Conservation (phyloP, 768 basidiomycete genomes). For the Termitomyces sp. region DNA sequence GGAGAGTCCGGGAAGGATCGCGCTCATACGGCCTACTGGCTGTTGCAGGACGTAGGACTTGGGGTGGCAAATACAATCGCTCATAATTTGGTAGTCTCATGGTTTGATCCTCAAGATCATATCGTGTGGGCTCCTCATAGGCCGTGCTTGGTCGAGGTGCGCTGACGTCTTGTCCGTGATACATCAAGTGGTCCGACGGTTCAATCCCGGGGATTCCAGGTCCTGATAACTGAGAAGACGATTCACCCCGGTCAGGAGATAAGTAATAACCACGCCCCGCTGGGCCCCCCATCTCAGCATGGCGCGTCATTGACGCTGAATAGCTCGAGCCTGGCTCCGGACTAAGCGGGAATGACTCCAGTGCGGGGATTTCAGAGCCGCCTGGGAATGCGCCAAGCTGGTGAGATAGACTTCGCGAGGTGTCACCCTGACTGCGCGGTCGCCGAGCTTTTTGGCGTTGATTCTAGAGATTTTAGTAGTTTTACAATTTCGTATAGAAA, state of each 20-base stretch:
- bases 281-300: neutral
- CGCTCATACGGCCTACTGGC: constrained; percentile 13
- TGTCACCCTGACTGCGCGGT: constrained; percentile 59
- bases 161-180: constrained; percentile 2
- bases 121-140: constrained; percentile 4
- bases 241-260: constrained; percentile 28
- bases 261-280: constrained; percentile 18
- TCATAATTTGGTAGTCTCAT: constrained; percentile 19
- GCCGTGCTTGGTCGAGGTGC: constrained; percentile 4
- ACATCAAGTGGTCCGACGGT: constrained; percentile 4
- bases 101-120: neutral
- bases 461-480: constrained; percentile 52
- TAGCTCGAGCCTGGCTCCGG: constrained; percentile 11
- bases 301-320: neutral
- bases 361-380: constrained; percentile 29
- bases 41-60: constrained; percentile 22
- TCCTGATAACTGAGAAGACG: constrained; percentile 42
- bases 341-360: constrained; percentile 10
- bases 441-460: constrained; percentile 85
- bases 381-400: constrained; percentile 64
- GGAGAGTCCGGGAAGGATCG: constrained; percentile 31
- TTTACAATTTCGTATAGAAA: constrained; percentile 14
- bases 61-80: constrained; percentile 18
- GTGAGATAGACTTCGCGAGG: constrained; percentile 48
- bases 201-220: constrained; percentile 50